These are phyloP conservation scores for Dillenia suffruticosa DNA, from an alignment of 164 flowering plant species.

Conservation along the genomic window DNA sequence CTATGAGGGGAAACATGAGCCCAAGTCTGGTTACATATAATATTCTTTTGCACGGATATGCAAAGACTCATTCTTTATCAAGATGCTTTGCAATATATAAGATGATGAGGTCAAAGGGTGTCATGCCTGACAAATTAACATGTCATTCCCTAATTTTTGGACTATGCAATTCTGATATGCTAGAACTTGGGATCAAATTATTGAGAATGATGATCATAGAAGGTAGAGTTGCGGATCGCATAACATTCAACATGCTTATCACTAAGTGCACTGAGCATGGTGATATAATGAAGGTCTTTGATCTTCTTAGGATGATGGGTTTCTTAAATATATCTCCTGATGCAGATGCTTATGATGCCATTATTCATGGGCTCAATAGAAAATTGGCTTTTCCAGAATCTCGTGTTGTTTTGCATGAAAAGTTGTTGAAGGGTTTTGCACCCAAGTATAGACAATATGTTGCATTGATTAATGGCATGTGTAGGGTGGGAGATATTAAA, in stretches of 20 bases:
- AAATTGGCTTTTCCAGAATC: constrained; percentile 32
- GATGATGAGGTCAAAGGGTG: constrained; percentile 31
- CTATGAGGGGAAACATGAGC: constrained; percentile 22
- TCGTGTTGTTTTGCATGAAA: constrained; percentile 38
- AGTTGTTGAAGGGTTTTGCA: constrained; percentile 47
- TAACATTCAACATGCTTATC: constrained; percentile 54
- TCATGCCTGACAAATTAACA: constrained; percentile 55
- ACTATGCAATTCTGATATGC: constrained; percentile 48
- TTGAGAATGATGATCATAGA: constrained; percentile 42
- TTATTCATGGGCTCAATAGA: constrained; percentile 54
- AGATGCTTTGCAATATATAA: constrained; percentile 37
- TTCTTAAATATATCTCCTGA: constrained; percentile 32
- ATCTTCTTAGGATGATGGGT: constrained; percentile 44
- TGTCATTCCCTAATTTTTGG: constrained; percentile 64
- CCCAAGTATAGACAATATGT: constrained; percentile 47
- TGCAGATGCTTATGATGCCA: constrained; percentile 28
- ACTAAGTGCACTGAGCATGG: constrained; percentile 39
- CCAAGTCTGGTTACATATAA: constrained; percentile 66
- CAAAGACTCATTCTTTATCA: constrained; percentile 31
- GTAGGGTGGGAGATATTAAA: constrained; percentile 51
- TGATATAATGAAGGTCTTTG: constrained; percentile 42
- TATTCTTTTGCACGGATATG: constrained; percentile 65
- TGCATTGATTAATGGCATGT: constrained; percentile 55
- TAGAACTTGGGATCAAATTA: constrained; percentile 54
- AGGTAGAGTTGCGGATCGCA: constrained; percentile 42